phyloP scores from a whole-genome alignment of 495 filamentous ascomycete genomes.

The Cercophora newfieldiana region DNA sequence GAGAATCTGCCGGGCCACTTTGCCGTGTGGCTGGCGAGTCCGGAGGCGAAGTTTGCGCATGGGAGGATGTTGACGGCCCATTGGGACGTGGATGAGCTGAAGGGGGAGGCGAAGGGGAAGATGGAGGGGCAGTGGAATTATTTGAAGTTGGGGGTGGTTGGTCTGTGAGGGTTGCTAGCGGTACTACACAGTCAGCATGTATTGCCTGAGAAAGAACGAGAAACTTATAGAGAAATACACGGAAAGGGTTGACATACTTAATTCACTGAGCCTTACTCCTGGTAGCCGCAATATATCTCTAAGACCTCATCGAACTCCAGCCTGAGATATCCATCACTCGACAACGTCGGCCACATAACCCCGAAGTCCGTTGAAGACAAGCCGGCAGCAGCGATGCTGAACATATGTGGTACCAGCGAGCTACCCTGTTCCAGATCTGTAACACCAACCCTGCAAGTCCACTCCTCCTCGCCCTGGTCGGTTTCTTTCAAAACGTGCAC shows the following conservation, averaged over 20 bases:
- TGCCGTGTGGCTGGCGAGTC: conserved; percentile 50
- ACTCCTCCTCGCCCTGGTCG: background rate
- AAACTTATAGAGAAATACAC: too few species aligned
- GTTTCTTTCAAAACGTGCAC: background rate
- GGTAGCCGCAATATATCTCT: too few species aligned
- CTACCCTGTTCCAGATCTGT: background rate
- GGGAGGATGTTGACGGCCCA: conserved; percentile 49
- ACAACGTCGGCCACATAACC: background rate
- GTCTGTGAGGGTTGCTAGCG: background rate
- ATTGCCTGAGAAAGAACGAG: too few species aligned
- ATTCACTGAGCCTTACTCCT: too few species aligned
- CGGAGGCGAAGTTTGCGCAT: conserved; percentile 54
- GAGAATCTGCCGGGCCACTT: conserved; percentile 47
- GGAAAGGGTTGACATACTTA: too few species aligned
- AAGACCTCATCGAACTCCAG: background rate
- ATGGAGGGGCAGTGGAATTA: background rate
- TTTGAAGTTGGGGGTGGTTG: background rate
- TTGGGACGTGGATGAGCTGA: conserved; percentile 59
- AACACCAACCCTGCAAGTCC: background rate
- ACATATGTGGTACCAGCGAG: background rate
- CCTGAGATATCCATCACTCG: background rate
- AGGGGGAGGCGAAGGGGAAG: conserved; percentile 10
- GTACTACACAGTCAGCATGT: too few species aligned
- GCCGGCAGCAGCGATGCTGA: background rate
- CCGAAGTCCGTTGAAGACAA: background rate